Conservation (phyloP, 192 early-diverging fungal genomes). For the Coemansia sp. region DNA sequence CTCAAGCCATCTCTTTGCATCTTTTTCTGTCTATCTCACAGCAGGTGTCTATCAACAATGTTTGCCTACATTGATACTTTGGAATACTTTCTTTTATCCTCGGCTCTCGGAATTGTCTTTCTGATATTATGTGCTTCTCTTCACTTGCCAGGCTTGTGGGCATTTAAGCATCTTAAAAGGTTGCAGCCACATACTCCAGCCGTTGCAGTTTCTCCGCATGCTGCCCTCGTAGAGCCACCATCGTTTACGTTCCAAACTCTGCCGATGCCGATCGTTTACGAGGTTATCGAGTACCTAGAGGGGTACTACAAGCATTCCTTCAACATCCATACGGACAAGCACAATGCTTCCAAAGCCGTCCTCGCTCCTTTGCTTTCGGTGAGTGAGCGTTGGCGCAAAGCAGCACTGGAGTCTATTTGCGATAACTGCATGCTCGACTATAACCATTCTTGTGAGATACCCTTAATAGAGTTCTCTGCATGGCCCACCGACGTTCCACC, state of each 20-base stretch:
- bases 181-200: too few species aligned
- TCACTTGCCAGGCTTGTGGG: too few species aligned
- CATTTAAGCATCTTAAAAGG: too few species aligned
- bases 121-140: too few species aligned
- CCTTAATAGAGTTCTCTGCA: neutral
- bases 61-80: too few species aligned
- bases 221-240: too few species aligned
- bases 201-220: too few species aligned
- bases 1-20: neutral
- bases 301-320: neutral
- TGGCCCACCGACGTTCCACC: neutral
- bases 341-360: neutral
- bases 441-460: neutral
- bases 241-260: neutral
- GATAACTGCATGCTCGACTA: neutral
- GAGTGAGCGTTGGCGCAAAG: neutral
- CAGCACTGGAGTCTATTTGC: too few species aligned
- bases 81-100: too few species aligned
- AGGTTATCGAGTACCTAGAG: neutral
- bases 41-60: too few species aligned
- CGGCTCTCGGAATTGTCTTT: too few species aligned
- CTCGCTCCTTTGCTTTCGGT: neutral
- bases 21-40: neutral
- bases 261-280: neutral
- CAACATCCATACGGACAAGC: neutral